phyloP scores from a whole-genome alignment of 768 basidiomycete genomes.

The Boletus pseudopeckii region DNA sequence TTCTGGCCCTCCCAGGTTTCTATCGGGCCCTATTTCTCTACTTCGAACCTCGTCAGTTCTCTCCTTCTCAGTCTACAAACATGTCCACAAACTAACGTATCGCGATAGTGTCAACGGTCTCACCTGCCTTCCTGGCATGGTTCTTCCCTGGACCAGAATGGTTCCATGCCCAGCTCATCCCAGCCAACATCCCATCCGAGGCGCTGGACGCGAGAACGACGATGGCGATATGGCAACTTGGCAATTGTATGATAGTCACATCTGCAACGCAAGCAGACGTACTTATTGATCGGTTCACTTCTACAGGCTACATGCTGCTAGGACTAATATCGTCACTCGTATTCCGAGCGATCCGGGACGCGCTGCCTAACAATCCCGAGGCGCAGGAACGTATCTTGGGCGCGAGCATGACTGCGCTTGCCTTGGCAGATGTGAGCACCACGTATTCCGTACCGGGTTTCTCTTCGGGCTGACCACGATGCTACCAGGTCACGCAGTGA shows the following conservation, averaged over 20 bases:
- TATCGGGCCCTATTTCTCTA: constrained; percentile 63
- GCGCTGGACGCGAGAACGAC: constrained; percentile 47
- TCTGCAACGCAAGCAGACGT: background rate
- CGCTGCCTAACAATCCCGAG: constrained; percentile 50
- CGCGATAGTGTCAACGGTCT: constrained; percentile 45
- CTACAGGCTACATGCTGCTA: constrained; percentile 57
- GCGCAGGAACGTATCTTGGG: constrained; percentile 70
- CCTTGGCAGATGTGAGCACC: constrained; percentile 63
- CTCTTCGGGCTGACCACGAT: constrained; percentile 1
- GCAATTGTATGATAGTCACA: constrained; percentile 50
- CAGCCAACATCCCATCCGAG: constrained; percentile 30
- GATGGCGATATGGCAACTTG: constrained; percentile 67
- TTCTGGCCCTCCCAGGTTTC: constrained; percentile 59
- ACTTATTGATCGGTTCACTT: background rate
- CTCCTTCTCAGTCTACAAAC: background rate
- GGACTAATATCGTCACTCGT: constrained; percentile 64
- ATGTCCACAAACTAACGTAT: constrained; percentile 14
- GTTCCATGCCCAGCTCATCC: constrained; percentile 67
- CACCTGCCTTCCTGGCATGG: constrained; percentile 51
- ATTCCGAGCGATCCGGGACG: constrained; percentile 63
- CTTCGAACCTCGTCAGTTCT: constrained; percentile 54
- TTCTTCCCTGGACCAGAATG: constrained; percentile 57
- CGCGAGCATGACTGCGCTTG: constrained; percentile 57
- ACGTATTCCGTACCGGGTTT: background rate
- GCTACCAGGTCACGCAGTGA: constrained; percentile 57